Percentiles rank a stretch among this genome's conserved stretches.
phyloP scores from a whole-genome alignment of 345 rosid species.

The Rhizophora mangle region DNA sequence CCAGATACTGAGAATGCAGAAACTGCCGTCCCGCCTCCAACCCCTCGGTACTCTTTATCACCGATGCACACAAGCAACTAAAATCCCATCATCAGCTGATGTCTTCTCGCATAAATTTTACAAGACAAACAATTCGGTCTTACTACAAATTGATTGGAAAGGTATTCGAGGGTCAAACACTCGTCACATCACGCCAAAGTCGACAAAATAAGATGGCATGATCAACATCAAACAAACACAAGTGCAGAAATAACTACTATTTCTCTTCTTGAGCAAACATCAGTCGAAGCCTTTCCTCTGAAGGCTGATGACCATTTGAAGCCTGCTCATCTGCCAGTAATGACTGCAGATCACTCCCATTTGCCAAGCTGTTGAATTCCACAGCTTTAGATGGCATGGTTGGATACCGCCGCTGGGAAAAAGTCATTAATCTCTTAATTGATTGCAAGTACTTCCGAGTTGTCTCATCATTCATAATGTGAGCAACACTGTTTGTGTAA shows the following conservation, averaged over 20 bases:
- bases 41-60: not conserved
- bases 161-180: not conserved
- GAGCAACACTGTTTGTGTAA: conserved; percentile 93
- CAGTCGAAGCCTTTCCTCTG: conserved; percentile 62
- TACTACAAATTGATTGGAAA: not conserved
- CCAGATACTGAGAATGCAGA: too few relatives aligned
- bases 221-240: not conserved
- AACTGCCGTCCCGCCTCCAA: not conserved
- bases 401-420: conserved; percentile 92
- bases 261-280: conserved; percentile 65
- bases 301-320: conserved; percentile 39
- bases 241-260: conserved; percentile 25
- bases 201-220: not conserved
- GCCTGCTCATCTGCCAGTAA: conserved; percentile 71
- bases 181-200: not conserved
- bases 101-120: not conserved
- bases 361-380: conserved; percentile 96
- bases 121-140: not conserved
- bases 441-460: conserved; percentile 96
- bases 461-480: conserved; percentile 97
- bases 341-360: conserved; percentile 88
- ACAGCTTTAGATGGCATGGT: conserved; percentile 90
- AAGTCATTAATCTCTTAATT: conserved; percentile 87
- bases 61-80: not conserved
- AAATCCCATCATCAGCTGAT: not conserved